Evolutionary conservation across 805 yeast species (phyloP).

Genomic region (Hanseniaspora occidentalis): DNA sequence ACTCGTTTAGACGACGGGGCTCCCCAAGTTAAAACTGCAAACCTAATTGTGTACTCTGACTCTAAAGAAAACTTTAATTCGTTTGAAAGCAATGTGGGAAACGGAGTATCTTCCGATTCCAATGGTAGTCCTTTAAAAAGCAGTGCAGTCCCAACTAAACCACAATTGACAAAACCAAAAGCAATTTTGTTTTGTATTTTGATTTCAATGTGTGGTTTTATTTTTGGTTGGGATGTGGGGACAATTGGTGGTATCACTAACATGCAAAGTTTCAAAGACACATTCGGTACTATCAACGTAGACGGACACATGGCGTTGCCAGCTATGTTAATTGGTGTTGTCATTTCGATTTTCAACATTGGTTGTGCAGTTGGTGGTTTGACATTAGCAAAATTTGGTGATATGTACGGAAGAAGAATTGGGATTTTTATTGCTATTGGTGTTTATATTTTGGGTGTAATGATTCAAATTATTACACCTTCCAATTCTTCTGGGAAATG

Average conservation of each 20-base stretch:
- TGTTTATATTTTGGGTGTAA: conserved; percentile 45
- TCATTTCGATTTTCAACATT: conserved; percentile 46
- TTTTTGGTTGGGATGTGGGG: conserved; percentile 69
- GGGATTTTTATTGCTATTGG: conserved; percentile 44
- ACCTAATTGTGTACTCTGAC: neutral
- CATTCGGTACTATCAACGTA: conserved; percentile 36
- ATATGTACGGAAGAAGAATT: conserved; percentile 45
- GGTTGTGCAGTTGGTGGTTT: conserved; percentile 66
- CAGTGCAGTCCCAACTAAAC: neutral
- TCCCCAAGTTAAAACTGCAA: neutral
- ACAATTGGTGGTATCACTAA: conserved; percentile 58
- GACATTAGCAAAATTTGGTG: conserved; percentile 44
- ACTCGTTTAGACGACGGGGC: too few relatives aligned
- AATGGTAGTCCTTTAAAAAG: neutral
- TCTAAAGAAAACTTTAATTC: neutral
- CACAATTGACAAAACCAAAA: neutral
- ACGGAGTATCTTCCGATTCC: neutral
- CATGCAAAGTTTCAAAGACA: conserved; percentile 38
- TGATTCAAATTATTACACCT: conserved; percentile 43
- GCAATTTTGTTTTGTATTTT: conserved; percentile 33
- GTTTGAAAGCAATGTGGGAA: neutral
- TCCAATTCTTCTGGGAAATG: conserved; percentile 25
- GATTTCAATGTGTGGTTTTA: conserved; percentile 60
- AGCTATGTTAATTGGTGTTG: conserved; percentile 34
- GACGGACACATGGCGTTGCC: conserved; percentile 23